phyloP scores from a whole-genome alignment of 2,329 filamentous ascomycete species.

The Aspergillus amoenus region DNA sequence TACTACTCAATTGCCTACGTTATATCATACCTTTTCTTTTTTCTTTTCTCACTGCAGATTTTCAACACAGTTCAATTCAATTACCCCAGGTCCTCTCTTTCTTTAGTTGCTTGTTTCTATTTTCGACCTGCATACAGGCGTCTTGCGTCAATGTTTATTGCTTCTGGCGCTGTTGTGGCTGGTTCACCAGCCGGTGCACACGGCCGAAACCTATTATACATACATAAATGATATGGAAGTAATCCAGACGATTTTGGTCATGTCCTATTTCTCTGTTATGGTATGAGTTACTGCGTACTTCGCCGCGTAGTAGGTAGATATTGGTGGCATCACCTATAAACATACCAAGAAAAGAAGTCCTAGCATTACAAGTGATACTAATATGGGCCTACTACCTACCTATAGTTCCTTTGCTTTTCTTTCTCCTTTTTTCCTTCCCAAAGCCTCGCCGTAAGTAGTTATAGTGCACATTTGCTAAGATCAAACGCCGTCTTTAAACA shows the following conservation, averaged over 20 bases:
- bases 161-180: slow-evolving; percentile 12
- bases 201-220: neutral
- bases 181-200: neutral
- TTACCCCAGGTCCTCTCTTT: slow-evolving; percentile 3
- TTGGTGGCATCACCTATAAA: too few species aligned
- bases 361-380: too few species aligned
- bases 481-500: too few species aligned
- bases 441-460: too few species aligned
- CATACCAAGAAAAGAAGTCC: too few species aligned
- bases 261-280: neutral
- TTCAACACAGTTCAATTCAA: neutral
- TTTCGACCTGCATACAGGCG: slow-evolving; percentile 21
- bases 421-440: too few species aligned
- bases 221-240: neutral
- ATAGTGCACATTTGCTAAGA: too few species aligned
- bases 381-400: too few species aligned
- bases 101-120: slow-evolving; percentile 6
- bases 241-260: neutral
- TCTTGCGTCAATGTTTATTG: slow-evolving; percentile 17
- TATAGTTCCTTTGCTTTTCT: too few species aligned
- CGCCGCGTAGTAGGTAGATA: too few species aligned
- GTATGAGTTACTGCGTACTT: too few species aligned
- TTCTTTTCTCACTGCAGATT: neutral
- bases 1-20: neutral
- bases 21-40: neutral